Evolutionary conservation across 2,329 filamentous ascomycete species (phyloP), one percentile per base, ranked within the genome.

Genomic region (Fusarium nelsonii): DNA sequence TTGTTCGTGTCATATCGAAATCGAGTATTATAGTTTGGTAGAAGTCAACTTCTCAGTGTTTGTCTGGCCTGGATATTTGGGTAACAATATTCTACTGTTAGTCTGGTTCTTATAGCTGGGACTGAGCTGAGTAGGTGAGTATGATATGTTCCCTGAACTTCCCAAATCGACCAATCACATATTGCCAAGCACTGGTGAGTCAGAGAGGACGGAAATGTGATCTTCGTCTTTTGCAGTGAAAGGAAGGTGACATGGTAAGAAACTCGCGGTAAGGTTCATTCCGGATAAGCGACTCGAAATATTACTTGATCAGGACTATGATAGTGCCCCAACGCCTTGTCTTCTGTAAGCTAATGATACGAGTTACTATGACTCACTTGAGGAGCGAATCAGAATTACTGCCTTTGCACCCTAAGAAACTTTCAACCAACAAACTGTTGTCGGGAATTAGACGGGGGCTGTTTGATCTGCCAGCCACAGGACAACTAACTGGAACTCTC

Each of bases 1-100:
- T 60, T n/a, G 48, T 58, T 33, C 33, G 61, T 15, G 65, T 71
- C 68, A 71, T 71, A 10, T 44, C 30, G 20, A 36, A 16, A 34
- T 36, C 6, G 10, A n/a, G 7, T 15, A n/a, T 20, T 14, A 26
- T 45, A 30, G 11, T 63, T 3, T 11, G 10, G 23, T 15, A 5
- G 12, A 8, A 30, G 20, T 10, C 12, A 36, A 23, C 26, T 12
- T 16, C 2, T 20, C 12, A 6, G 14, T 20, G 4, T n/a, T 30
- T 34, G 32, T 37, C 32, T 6, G 16, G 11, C 4, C 12, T 10
- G 10, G 4, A 18, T 36, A 28, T 7, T 10, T 40, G 28, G 48
- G 6, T 28, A 1, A 1, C n/a, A 16, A 16, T 12, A 30, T 10
- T n/a, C n/a, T 37, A 14, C 14, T 2, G n/a, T 3, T 15, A 9